phyloP scores from a whole-genome alignment of 108 stramenopile species.

The Bacterosira constricta region DNA sequence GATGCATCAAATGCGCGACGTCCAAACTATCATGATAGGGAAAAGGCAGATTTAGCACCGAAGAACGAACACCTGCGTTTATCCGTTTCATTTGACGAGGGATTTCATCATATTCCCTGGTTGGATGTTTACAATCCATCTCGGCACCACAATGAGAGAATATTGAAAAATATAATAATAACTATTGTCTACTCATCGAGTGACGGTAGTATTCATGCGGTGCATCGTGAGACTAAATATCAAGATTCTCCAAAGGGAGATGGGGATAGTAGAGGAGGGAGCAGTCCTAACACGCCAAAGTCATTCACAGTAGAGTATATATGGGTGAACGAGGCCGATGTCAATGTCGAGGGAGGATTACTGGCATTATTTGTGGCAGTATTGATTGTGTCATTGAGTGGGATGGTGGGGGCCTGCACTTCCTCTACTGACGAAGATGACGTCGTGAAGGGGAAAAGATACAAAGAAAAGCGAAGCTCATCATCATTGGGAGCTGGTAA shows the following conservation, averaged over 20 bases:
- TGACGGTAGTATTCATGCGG: constrained; percentile 43
- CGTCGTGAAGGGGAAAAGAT: not conserved
- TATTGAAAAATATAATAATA: constrained; percentile 26
- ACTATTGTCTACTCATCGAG: constrained; percentile 36
- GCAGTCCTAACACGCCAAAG: not conserved
- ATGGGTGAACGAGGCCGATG: constrained; percentile 49
- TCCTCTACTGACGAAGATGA: not conserved
- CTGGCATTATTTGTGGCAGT: constrained; percentile 22
- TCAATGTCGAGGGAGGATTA: constrained; percentile 32
- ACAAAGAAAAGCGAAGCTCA: not conserved
- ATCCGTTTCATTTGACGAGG: constrained; percentile 40
- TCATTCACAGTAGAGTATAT: constrained; percentile 39
- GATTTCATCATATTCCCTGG: constrained; percentile 45
- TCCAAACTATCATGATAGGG: not conserved
- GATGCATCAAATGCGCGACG: not conserved
- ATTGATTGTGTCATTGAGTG: constrained; percentile 11
- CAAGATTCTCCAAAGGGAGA: not conserved
- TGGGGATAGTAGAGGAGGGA: not conserved
- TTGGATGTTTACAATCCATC: constrained; percentile 27
- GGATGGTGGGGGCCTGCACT: constrained; percentile 12
- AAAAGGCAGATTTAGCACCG: no score
- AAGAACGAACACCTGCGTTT: constrained; percentile 18
- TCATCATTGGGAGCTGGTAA: not conserved
- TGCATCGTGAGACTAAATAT: constrained; percentile 37
- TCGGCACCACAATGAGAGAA: not conserved